Evolutionary conservation across 2,329 filamentous ascomycete genomes (phyloP), one percentile per base, ranked within the genome.

Genomic region (Passalora sequoiae): DNA sequence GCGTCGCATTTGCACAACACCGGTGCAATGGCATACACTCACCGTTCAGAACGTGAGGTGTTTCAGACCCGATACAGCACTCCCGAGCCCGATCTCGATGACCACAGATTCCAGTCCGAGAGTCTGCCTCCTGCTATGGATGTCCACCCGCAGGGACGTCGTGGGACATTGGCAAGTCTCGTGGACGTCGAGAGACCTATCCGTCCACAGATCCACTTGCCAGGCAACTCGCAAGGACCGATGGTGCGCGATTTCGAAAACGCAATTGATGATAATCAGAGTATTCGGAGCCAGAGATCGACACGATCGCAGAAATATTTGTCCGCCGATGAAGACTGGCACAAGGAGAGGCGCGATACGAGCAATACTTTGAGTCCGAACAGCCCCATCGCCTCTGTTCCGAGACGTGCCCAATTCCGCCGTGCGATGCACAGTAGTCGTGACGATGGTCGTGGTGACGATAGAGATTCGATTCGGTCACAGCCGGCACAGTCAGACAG

Each of bases 231-330:
- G 40, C 57, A 61, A 15, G 58, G 67, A 19, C 64, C 70, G n/a
- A 67, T 67, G 31, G 59, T 86, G 28, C 80, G 87, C 44, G 89
- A 95, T 62, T 94, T 94, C 54, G 89, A 96, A 64, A 81, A 92
- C 55, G 89, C 87, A 10, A 74, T 95, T 28, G 87, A 94, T 54
- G 89, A 95, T 40, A 89, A 94, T 42, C 83, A 55, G 35, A 66
- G 63, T 53, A 68, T 53, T 69, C 58, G 55, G 61, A 58, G 58
- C 77, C 44, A 72, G 66, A 77, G 77, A 38, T 69, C 83, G 41
- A 75, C 74, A 22, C 78, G 77, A 17, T 60, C 59, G 9, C 48
- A 36, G 12, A 54, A 43, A 1, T 65, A 69, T 17, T 47, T 48
- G 27, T 59, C 57, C 15, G 54, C 55, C 15, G 60, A 63, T 21